phyloP scores from a whole-genome alignment of 2,329 filamentous ascomycete species.

The Chalara sp. region DNA sequence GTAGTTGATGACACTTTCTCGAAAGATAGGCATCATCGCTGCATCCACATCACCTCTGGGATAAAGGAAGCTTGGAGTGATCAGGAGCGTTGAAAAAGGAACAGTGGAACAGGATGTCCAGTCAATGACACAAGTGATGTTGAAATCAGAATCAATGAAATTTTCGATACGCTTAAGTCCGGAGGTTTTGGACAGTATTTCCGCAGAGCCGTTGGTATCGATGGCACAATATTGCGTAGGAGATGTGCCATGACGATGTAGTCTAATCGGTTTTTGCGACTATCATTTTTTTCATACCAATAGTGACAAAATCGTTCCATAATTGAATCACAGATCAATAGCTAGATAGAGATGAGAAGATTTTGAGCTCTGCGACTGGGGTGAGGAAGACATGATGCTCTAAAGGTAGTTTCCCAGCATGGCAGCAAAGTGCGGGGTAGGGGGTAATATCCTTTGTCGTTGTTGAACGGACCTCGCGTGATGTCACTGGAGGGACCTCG shows the following conservation, averaged over 20 bases:
- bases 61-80: conserved; percentile 9
- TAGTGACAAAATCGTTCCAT: conserved; percentile 13
- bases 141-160: conserved; percentile 25
- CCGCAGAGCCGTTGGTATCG: not conserved
- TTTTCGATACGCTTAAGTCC: conserved; percentile 21
- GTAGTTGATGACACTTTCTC: conserved; percentile 3
- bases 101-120: conserved; percentile 24
- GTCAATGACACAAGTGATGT: conserved; percentile 27
- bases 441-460: too few relatives aligned
- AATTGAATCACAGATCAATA: conserved; percentile 11
- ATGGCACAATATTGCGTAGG: conserved; percentile 21
- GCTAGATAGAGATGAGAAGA: conserved; percentile 16
- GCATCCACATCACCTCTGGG: conserved; percentile 7
- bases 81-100: conserved; percentile 18
- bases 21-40: conserved; percentile 6
- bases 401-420: conserved; percentile 18
- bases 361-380: conserved; percentile 19
- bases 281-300: conserved; percentile 20
- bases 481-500: too few relatives aligned
- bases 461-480: too few relatives aligned
- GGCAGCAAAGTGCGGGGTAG: too few relatives aligned
- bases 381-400: conserved; percentile 24
- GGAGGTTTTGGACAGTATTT: conserved; percentile 13
- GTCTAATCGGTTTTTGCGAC: conserved; percentile 19
- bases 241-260: conserved; percentile 19